Conservation (phyloP, 371 early-diverging fungal species). For the Mycotypha africana region DNA sequence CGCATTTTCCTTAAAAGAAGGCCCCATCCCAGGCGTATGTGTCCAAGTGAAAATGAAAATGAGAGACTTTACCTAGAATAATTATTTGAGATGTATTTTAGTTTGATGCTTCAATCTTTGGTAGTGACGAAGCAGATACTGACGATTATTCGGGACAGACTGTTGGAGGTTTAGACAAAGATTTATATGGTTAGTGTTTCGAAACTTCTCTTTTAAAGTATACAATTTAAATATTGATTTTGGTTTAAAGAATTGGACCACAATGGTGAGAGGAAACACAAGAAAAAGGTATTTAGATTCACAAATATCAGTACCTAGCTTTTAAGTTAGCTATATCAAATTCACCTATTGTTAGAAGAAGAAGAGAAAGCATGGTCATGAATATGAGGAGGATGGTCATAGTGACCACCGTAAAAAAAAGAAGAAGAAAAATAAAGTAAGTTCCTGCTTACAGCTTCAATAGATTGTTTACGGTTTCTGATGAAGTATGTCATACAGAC, state of each 20-base stretch:
- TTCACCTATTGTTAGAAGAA: slow-evolving; percentile 40
- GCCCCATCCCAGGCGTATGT: slow-evolving; percentile 55
- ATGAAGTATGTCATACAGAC: too few species aligned
- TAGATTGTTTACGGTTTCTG: too few species aligned
- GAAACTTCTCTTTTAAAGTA: too few species aligned
- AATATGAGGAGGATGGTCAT: slow-evolving; percentile 53
- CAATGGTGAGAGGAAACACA: slow-evolving; percentile 49
- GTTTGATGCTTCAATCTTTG: slow-evolving; percentile 57
- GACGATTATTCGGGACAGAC: too few species aligned
- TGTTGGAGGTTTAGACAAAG: too few species aligned
- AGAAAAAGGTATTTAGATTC: slow-evolving; percentile 47
- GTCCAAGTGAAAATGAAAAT: neutral
- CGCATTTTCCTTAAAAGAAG: slow-evolving; percentile 48
- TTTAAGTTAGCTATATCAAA: too few species aligned
- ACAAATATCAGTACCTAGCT: neutral
- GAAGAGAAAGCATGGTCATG: slow-evolving; percentile 61
- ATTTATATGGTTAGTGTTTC: too few species aligned
- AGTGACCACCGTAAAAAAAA: slow-evolving; percentile 49
- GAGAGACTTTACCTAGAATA: neutral
- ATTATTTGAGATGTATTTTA: too few species aligned
- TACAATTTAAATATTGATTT: too few species aligned
- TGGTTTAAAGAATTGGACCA: slow-evolving; percentile 42
- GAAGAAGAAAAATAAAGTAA: slow-evolving; percentile 62
- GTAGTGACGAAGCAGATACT: slow-evolving; percentile 35
- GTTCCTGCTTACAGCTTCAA: too few species aligned